phyloP scores from a whole-genome alignment of 257 asterid species.

The Nicotiana otophora region DNA sequence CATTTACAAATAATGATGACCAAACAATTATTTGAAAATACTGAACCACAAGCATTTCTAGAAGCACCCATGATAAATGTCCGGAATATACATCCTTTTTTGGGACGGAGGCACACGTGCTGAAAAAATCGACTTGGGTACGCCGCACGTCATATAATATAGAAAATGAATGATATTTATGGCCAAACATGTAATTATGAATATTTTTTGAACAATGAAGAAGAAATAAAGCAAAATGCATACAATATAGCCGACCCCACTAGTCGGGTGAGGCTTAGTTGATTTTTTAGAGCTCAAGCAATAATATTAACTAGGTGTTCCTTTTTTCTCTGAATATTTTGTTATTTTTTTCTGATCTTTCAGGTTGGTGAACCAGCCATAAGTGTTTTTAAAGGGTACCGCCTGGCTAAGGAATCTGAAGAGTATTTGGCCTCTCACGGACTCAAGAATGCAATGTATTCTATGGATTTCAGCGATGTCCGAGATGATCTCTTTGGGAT shows the following conservation, averaged over 20 bases:
- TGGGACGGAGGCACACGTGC: no score
- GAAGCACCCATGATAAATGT: no score
- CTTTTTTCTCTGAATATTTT: background rate
- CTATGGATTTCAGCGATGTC: slow-evolving; percentile 46
- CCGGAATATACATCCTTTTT: no score
- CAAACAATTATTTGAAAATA: no score
- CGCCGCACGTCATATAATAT: no score
- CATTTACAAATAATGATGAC: no score
- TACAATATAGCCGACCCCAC: background rate
- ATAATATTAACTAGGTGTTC: background rate
- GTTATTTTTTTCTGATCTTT: slow-evolving; percentile 4
- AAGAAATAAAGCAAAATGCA: background rate
- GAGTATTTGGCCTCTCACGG: slow-evolving; percentile 73
- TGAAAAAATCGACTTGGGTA: no score
- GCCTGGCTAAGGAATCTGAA: slow-evolving; percentile 71
- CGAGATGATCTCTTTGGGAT: slow-evolving; percentile 82
- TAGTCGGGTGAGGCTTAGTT: background rate
- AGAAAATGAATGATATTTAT: no score
- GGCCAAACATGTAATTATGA: no score
- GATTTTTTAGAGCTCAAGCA: background rate
- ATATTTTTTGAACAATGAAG: background rate
- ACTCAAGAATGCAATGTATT: slow-evolving; percentile 70
- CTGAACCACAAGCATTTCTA: no score
- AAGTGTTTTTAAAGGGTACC: slow-evolving; percentile 73
- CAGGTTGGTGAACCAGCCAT: slow-evolving; percentile 60